phyloP scores from a whole-genome alignment of 495 filamentous ascomycete genomes.

The Podospora australis region DNA sequence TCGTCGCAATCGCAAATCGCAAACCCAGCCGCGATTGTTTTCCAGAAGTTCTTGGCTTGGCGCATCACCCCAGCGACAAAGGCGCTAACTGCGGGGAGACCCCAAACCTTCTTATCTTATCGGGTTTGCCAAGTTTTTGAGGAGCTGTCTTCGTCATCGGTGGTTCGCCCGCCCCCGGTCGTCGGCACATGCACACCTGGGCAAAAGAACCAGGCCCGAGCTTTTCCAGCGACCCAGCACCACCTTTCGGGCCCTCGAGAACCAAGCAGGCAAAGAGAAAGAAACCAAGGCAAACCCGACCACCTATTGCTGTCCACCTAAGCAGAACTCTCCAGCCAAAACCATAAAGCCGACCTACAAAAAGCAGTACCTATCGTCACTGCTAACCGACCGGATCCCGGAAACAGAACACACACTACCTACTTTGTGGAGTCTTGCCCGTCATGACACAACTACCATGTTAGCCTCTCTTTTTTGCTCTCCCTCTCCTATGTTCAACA shows the following conservation, averaged over 20 bases:
- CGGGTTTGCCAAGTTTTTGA: slow-evolving; percentile 3
- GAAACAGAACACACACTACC: too few relatives aligned
- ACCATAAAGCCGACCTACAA: neutral
- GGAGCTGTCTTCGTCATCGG: slow-evolving; percentile 28
- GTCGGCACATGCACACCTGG: slow-evolving; percentile 15
- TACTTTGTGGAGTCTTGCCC: slow-evolving; percentile 1
- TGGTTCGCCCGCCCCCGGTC: slow-evolving; percentile 4
- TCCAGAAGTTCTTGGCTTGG: slow-evolving; percentile 3
- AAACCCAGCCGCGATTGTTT: slow-evolving; percentile 1
- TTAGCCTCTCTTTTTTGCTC: slow-evolving; percentile 38
- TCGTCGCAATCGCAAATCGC: neutral
- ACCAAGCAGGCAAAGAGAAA: too few relatives aligned
- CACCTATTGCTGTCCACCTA: too few relatives aligned
- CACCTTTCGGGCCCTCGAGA: too few relatives aligned
- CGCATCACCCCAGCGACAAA: slow-evolving; percentile 20
- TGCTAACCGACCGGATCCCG: neutral
- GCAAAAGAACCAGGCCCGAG: slow-evolving; percentile 20
- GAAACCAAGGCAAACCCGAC: too few relatives aligned
- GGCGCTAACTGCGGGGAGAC: neutral
- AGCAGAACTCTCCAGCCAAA: neutral
- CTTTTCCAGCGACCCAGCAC: slow-evolving; percentile 3
- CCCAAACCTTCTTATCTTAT: slow-evolving; percentile 28
- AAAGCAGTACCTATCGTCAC: neutral
- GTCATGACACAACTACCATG: slow-evolving; percentile 67
- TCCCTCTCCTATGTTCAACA: slow-evolving; percentile 3